Evolutionary conservation across 495 filamentous ascomycete species (phyloP).

Genomic region (Tuber umbilicatum): DNA sequence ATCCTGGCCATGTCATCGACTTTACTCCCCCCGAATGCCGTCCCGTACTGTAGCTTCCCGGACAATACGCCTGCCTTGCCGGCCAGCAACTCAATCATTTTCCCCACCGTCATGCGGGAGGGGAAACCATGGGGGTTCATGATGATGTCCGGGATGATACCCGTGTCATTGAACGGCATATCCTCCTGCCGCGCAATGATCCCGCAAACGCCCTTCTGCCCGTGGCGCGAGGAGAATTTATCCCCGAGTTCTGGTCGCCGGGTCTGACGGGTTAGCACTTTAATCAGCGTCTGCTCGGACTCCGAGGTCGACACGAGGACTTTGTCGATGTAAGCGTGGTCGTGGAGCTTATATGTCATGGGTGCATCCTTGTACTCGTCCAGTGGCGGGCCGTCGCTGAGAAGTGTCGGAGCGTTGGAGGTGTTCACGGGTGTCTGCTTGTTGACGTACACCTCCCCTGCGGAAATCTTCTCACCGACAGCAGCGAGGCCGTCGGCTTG

Average conservation of each 20-base stretch:
- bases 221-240: slow-evolving; percentile 97
- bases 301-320: slow-evolving; percentile 86
- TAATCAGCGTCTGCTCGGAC: slow-evolving; percentile 69
- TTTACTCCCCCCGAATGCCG: slow-evolving; percentile 88
- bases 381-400: slow-evolving; percentile 40
- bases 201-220: slow-evolving; percentile 97
- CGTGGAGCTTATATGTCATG: slow-evolving; percentile 73
- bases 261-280: slow-evolving; percentile 87
- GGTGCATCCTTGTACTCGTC: slow-evolving; percentile 61
- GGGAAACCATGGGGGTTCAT: slow-evolving; percentile 99
- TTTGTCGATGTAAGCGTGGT: slow-evolving; percentile 86
- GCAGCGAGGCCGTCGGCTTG: slow-evolving; percentile 75
- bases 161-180: slow-evolving; percentile 89
- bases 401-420: slow-evolving; percentile 53
- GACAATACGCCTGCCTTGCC: slow-evolving; percentile 86
- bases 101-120: slow-evolving; percentile 98
- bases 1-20: slow-evolving; percentile 83
- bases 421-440: slow-evolving; percentile 75
- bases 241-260: slow-evolving; percentile 90
- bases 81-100: slow-evolving; percentile 89
- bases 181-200: slow-evolving; percentile 94
- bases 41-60: slow-evolving; percentile 80
- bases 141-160: slow-evolving; percentile 92
- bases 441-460: slow-evolving; percentile 77
- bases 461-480: slow-evolving; percentile 66